These are phyloP conservation scores for Aristolochia californica DNA, from an alignment of 164 flowering plant genomes.

Conservation along the genomic window DNA sequence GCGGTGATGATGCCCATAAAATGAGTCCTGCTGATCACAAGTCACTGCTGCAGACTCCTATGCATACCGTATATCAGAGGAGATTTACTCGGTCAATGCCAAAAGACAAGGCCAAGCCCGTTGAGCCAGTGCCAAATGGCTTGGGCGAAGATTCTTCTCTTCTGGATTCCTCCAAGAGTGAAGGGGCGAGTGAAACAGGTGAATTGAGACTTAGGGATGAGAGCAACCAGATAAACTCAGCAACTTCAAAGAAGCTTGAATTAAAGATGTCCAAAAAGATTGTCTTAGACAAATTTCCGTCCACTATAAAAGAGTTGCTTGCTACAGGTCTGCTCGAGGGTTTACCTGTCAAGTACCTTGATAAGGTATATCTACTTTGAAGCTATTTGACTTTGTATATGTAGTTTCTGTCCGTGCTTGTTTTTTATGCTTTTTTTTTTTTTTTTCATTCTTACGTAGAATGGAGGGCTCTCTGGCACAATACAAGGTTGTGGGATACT, in stretches of 20 bases:
- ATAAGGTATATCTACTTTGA: neutral
- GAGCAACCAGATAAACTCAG: neutral
- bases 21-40: neutral
- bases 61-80: neutral
- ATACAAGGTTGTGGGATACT: slow-evolving; percentile 48
- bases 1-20: neutral
- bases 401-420: neutral
- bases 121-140: neutral
- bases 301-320: slow-evolving; percentile 44
- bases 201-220: slow-evolving; percentile 2
- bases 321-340: slow-evolving; percentile 68
- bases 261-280: slow-evolving; percentile 29
- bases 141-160: neutral
- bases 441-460: slow-evolving; percentile 7
- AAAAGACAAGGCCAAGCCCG: neutral
- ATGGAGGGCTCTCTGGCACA: slow-evolving; percentile 43
- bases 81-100: slow-evolving; percentile 9
- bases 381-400: neutral
- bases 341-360: slow-evolving; percentile 30
- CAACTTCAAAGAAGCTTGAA: slow-evolving; percentile 15
- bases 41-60: neutral
- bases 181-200: neutral
- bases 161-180: neutral
- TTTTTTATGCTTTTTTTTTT: neutral
- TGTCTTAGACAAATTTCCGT: slow-evolving; percentile 25